phyloP scores from a whole-genome alignment of 140 eudicot species.

The Ambrosia hybrid region DNA sequence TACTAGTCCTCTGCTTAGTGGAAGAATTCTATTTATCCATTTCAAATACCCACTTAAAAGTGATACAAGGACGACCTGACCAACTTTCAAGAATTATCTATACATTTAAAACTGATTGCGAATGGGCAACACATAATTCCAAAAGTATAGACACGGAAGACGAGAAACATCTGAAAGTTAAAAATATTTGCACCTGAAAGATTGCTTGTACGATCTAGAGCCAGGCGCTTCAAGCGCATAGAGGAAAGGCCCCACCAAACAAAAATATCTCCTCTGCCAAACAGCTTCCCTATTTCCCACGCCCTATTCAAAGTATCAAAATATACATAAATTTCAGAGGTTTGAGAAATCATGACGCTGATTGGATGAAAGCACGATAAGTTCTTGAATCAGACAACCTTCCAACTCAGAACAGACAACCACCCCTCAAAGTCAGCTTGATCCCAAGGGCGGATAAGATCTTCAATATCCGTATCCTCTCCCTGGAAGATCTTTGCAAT shows the following conservation, averaged over 20 bases:
- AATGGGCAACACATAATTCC: not conserved
- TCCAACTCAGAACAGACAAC: slow-evolving; percentile 80
- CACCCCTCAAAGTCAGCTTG: slow-evolving; percentile 95
- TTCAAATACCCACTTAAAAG: not conserved
- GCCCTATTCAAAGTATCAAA: slow-evolving; percentile 52
- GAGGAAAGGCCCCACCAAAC: slow-evolving; percentile 90
- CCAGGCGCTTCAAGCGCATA: slow-evolving; percentile 86
- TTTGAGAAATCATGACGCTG: slow-evolving; percentile 19
- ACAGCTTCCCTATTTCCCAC: slow-evolving; percentile 97
- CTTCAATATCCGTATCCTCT: slow-evolving; percentile 48
- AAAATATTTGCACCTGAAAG: slow-evolving; percentile 56
- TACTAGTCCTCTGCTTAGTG: slow-evolving; percentile 2
- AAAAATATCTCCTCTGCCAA: slow-evolving; percentile 89
- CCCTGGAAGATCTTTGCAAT: slow-evolving; percentile 83
- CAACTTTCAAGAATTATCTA: slow-evolving; percentile 5
- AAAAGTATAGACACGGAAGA: not conserved
- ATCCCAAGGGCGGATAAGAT: slow-evolving; percentile 76
- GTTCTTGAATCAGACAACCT: slow-evolving; percentile 48
- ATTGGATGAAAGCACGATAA: slow-evolving; percentile 12
- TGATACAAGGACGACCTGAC: slow-evolving; percentile 1
- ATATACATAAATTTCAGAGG: slow-evolving; percentile 8
- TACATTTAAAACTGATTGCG: not conserved
- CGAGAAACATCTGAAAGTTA: not conserved
- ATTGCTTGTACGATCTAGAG: slow-evolving; percentile 79
- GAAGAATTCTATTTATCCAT: not conserved